phyloP scores from a whole-genome alignment of 345 rosid species.

The Hypericum androsaemum region DNA sequence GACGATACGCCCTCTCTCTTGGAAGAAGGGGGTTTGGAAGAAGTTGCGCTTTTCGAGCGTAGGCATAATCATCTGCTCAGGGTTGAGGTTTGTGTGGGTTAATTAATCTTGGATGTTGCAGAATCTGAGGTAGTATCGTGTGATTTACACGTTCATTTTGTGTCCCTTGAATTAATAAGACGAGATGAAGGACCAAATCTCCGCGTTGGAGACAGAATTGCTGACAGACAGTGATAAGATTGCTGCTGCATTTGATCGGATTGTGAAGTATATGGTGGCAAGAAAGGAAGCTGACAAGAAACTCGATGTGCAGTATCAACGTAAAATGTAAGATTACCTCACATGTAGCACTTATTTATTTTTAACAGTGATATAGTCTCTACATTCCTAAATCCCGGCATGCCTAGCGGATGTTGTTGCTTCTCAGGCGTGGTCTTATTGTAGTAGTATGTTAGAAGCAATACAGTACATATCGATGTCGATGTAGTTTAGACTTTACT shows the following conservation, averaged over 20 bases:
- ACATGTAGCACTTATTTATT: not conserved
- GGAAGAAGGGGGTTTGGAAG: constrained; percentile 45
- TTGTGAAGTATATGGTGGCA: constrained; percentile 52
- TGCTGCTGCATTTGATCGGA: constrained; percentile 37
- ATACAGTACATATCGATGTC: no score
- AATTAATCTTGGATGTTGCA: not conserved
- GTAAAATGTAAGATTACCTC: constrained; percentile 51
- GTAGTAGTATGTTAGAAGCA: no score
- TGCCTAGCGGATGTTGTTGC: no score
- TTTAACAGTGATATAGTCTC: no score
- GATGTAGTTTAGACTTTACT: no score
- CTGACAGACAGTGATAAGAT: constrained; percentile 39
- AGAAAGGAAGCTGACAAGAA: constrained; percentile 68
- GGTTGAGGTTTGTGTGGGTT: constrained; percentile 40
- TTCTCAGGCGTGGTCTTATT: no score
- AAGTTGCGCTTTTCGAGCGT: constrained; percentile 48
- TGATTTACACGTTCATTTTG: constrained; percentile 16
- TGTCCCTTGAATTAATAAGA: constrained; percentile 55
- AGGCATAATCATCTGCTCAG: constrained; percentile 43
- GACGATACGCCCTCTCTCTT: constrained; percentile 34
- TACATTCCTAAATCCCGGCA: not conserved
- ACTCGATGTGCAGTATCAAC: constrained; percentile 72
- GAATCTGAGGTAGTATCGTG: not conserved
- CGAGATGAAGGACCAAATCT: no score
- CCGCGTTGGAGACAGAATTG: no score